Evolutionary conservation across 768 basidiomycete genomes (phyloP).

Genomic region (Termitomyces heimii): DNA sequence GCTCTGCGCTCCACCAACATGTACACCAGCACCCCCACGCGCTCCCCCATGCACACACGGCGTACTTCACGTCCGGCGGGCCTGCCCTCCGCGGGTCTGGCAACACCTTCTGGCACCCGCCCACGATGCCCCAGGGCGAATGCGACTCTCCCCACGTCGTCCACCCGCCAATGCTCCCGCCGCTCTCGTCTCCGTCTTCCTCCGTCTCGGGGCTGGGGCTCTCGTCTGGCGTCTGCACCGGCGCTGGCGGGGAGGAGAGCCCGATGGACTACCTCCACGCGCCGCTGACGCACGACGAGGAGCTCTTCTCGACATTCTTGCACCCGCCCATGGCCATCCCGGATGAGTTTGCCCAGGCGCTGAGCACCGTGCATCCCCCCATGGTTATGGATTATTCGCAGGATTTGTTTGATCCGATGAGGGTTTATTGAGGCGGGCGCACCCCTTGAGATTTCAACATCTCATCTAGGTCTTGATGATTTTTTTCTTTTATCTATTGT

Average conservation of each 20-base stretch:
- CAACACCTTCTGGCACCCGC: slow-evolving; percentile 75
- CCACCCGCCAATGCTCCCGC: slow-evolving; percentile 67
- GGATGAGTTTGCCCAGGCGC: slow-evolving; percentile 18
- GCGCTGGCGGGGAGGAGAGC: slow-evolving; percentile 51
- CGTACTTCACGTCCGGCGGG: slow-evolving; percentile 16
- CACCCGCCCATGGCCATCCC: slow-evolving; percentile 40
- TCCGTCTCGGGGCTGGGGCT: no score
- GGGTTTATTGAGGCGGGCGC: slow-evolving; percentile 12
- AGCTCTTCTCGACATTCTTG: slow-evolving; percentile 45
- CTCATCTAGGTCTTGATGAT: background rate
- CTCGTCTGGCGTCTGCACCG: background rate
- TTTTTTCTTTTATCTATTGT: background rate
- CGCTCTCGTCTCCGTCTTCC: slow-evolving; percentile 5
- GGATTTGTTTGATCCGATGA: slow-evolving; percentile 19
- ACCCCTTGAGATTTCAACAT: background rate
- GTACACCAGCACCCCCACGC: background rate
- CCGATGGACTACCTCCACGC: slow-evolving; percentile 73
- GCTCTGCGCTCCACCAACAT: slow-evolving; percentile 5
- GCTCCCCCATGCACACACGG: background rate
- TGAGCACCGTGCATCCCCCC: slow-evolving; percentile 14
- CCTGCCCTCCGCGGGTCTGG: slow-evolving; percentile 51
- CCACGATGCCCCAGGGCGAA: slow-evolving; percentile 54
- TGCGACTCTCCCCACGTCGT: slow-evolving; percentile 51
- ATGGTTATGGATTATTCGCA: slow-evolving; percentile 19
- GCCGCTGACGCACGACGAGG: slow-evolving; percentile 62